phyloP scores from a whole-genome alignment of 768 basidiomycete species.

The Suillus spraguei region DNA sequence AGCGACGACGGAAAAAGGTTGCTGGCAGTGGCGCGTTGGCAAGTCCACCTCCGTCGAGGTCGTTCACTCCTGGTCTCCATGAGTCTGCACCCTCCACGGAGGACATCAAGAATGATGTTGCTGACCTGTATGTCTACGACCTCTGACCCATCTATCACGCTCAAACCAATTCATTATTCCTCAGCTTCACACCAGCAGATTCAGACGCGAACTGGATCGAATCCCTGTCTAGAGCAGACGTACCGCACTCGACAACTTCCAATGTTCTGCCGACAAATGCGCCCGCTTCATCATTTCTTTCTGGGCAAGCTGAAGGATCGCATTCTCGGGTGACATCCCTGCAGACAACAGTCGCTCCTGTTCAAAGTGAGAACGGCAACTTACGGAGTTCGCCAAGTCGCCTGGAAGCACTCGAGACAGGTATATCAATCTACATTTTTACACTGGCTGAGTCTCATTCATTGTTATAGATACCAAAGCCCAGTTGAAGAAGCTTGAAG shows the following conservation, averaged over 20 bases:
- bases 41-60: slow-evolving; percentile 49
- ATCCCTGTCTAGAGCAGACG: slow-evolving; percentile 51
- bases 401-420: slow-evolving; percentile 8
- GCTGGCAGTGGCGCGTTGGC: slow-evolving; percentile 41
- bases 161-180: slow-evolving; percentile 15
- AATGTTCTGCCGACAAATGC: slow-evolving; percentile 38
- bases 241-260: slow-evolving; percentile 26
- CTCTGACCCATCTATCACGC: slow-evolving; percentile 8
- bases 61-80: slow-evolving; percentile 54
- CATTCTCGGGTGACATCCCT: slow-evolving; percentile 2
- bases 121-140: slow-evolving; percentile 62
- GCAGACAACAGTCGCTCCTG: neutral
- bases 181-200: slow-evolving; percentile 49
- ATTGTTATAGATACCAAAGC: neutral
- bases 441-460: neutral
- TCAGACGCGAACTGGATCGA: slow-evolving; percentile 58
- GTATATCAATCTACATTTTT: slow-evolving; percentile 21
- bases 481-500: slow-evolving; percentile 14
- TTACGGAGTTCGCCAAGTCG: slow-evolving; percentile 1
- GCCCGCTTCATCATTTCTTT: slow-evolving; percentile 21
- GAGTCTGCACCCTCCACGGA: slow-evolving; percentile 38
- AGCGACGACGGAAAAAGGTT: slow-evolving; percentile 74
- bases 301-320: neutral
- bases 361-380: slow-evolving; percentile 1
- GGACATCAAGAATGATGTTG: slow-evolving; percentile 53